Percentiles rank a stretch among this genome's conserved stretches.
Conservation (phyloP, 306 rosid genomes). For the Purshia tridentata region DNA sequence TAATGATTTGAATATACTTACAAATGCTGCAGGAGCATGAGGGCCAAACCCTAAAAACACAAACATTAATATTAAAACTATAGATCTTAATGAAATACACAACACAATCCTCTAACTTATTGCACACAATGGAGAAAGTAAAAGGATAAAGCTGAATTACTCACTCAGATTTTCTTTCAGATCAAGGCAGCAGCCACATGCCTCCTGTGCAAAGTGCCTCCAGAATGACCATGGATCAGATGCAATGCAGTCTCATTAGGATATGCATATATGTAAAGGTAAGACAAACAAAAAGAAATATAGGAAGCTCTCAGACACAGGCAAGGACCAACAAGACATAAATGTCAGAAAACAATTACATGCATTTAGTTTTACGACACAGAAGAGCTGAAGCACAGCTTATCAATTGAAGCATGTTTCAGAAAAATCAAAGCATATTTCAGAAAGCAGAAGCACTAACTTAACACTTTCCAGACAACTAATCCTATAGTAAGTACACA, state of each 20-base stretch:
- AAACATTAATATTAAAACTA: conserved; percentile 8
- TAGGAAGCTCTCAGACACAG: background rate
- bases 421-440: conserved; percentile 4
- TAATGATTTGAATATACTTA: conserved; percentile 32
- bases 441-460: background rate
- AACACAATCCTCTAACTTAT: background rate
- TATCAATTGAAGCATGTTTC: background rate
- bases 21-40: conserved; percentile 29
- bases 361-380: background rate
- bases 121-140: background rate
- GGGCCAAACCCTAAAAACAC: conserved; percentile 32
- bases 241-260: conserved; percentile 73
- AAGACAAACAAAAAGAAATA: conserved; percentile 15
- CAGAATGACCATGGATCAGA: conserved; percentile 76
- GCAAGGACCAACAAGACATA: background rate
- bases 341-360: background rate
- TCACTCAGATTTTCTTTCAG: conserved; percentile 44
- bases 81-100: background rate
- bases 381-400: background rate
- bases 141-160: conserved; percentile 31
- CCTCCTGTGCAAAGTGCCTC: conserved; percentile 68
- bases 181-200: conserved; percentile 44
- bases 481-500: background rate
- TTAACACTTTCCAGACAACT: background rate
- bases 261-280: conserved; percentile 29